Percentiles rank a stretch among this genome's conserved stretches.
phyloP scores from a whole-genome alignment of 305 asterid species.

The Salvia sclarea region DNA sequence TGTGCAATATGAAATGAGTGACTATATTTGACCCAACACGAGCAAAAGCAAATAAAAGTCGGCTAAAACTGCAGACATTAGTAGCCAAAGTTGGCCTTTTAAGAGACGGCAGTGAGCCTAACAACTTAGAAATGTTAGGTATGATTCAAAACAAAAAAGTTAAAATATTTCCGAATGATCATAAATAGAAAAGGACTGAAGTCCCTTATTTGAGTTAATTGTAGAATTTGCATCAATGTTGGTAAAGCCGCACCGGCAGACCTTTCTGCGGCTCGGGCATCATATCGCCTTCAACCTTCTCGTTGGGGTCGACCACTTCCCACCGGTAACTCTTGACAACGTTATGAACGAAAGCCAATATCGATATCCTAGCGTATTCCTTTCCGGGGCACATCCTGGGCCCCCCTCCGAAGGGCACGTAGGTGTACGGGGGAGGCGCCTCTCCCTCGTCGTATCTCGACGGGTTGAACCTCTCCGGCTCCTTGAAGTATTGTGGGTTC shows the following conservation, averaged over 20 bases:
- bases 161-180: no score
- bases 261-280: slow-evolving; percentile 63
- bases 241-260: slow-evolving; percentile 43
- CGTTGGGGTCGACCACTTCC: slow-evolving; percentile 55
- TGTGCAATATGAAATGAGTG: background rate
- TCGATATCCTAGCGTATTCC: slow-evolving; percentile 61
- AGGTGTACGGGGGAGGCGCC: slow-evolving; percentile 43
- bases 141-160: background rate
- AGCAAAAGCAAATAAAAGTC: background rate
- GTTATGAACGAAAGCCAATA: slow-evolving; percentile 52
- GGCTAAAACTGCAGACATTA: background rate
- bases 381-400: slow-evolving; percentile 70
- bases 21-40: background rate
- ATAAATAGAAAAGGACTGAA: no score
- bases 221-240: no score
- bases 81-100: background rate
- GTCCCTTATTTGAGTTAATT: no score
- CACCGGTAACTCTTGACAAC: slow-evolving; percentile 47
- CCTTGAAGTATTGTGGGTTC: slow-evolving; percentile 46
- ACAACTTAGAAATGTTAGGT: background rate
- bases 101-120: background rate
- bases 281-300: slow-evolving; percentile 63
- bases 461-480: slow-evolving; percentile 57
- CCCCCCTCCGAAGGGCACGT: slow-evolving; percentile 60
- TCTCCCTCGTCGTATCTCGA: slow-evolving; percentile 49